Evolutionary conservation across 352 stramenopile genomes (phyloP), one percentile per base, ranked within the genome.

Genomic region (Elongisporangium senticosum): DNA sequence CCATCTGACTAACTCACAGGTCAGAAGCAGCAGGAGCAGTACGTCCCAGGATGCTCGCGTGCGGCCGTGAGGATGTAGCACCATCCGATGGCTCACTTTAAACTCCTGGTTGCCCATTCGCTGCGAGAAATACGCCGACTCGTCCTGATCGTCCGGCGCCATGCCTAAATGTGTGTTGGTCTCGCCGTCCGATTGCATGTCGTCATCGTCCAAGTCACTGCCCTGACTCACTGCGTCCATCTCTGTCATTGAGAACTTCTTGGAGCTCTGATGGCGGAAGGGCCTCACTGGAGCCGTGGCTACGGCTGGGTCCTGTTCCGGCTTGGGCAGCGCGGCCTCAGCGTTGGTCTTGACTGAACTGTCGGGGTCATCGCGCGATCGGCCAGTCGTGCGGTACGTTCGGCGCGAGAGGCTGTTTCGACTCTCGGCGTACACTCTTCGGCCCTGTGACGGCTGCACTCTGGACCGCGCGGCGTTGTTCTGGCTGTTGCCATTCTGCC

Each of bases 91-190:
- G 3, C 62, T 53, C 5, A 83, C 51, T 56, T 83, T 87, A 23
- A 90, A 85, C 14, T 87, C 69, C 7, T 71, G 62, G 2, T 68
- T 68, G 14, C 67, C 68, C 21, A 67, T 56, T 6, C 73, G 70
- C 47, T 89, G 74, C 0, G 78, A 71, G 39, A 90, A 90, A 26
- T 87, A 87, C 10, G 74, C 72, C 26, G 88, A 71, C 17, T 90
- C 81, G 48, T 89, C 81, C 40, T 87, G 74, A n/a, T 75, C 74
- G 10, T 80, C 72, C 0, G 68, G 10, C 13, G 10, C 33, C 33
- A 43, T 43, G 33, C 33, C 33, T 0, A 43, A 10, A 6, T 43
- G 33, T 10, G 33, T 43, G 33, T 43, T 43, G 33, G 8, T 17
- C 33, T 43, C 33, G 10, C 33, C 33, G 3, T 43, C 33, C 33